Base-by-base conservation (phyloP, 2,329 filamentous ascomycete species). In the Talaromyces rugulosus region DNA sequence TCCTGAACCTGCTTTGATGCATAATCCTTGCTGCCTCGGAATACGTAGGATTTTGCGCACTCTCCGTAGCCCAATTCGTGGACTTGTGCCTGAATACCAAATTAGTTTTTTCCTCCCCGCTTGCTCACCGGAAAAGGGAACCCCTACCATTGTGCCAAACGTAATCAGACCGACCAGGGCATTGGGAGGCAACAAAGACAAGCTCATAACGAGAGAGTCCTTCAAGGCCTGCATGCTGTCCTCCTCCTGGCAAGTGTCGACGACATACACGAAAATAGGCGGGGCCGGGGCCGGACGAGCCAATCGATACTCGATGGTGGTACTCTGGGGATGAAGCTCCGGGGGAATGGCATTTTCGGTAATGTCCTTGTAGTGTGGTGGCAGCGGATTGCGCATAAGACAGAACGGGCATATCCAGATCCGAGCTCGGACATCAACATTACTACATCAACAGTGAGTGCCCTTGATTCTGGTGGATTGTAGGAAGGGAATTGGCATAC, bases 1-100 rank as follows among this genome's bases (percentile, higher is more conserved):
- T 99, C 95, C 77, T 98, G 94, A n/a, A 99, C 92, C 75, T 98
- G 93, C 80, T 98, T 98, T 59, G 93, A 91, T n/a, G 88, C 85
- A 77, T 99, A 99, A 72, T 99, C 95, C 82, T 98, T 99, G 82
- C 88, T 97, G 44, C 95, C 95, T 61, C 94, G 87, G 84, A 99
- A 99, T 50, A 99, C 95, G 72, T 97, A 99, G 5, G 94, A 97
- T 79, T 98, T 99, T 67, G 95, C 92, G 78, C 95, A 99, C 78
- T 98, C 95, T 60, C 91, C 93, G 74, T 99, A 99, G 60, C 95
- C 95, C 68, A 99, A 91, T 78, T 99, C 95, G 75, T 99, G 95
- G 18, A 99, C 92, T 85, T 97, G 93, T 34, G 92, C 87, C 90
- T 92, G 68, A 53, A 62, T 53, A 14, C 30, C 14, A 23, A 42